phyloP scores from a whole-genome alignment of 768 basidiomycete genomes.

The Tephrocybe sp. region DNA sequence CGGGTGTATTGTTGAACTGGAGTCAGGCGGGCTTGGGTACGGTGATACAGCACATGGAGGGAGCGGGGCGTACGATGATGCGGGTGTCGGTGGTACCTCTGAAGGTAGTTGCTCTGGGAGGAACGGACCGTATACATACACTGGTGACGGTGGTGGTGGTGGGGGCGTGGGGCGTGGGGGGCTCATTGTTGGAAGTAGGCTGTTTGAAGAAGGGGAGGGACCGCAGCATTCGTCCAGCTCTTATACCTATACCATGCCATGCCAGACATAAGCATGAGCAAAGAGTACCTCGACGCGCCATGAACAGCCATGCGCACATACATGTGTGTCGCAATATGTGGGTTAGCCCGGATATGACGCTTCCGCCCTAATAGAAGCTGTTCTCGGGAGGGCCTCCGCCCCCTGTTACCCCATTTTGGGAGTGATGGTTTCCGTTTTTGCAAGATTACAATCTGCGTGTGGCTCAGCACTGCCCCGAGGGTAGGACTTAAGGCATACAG shows the following conservation, averaged over 20 bases:
- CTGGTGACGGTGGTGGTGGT: neutral
- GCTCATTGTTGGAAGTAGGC: neutral
- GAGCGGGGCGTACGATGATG: neutral
- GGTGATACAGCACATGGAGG: conserved; percentile 7
- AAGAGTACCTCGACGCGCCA: neutral
- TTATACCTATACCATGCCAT: neutral
- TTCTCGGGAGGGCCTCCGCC: neutral
- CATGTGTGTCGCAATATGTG: conserved; percentile 8
- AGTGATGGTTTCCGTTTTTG: neutral
- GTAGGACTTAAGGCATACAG: neutral
- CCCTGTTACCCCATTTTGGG: neutral
- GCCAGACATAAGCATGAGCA: neutral
- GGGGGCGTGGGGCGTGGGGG: neutral
- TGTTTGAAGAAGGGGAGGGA: neutral
- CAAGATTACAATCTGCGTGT: neutral
- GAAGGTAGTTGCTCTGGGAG: neutral
- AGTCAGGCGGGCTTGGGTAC: neutral
- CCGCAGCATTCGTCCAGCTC: neutral
- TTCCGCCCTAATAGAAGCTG: neutral
- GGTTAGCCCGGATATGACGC: conserved; percentile 9
- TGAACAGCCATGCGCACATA: conserved; percentile 14
- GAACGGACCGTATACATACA: neutral
- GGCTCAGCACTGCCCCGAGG: conserved; percentile 4
- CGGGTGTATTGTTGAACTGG: neutral
- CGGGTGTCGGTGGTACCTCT: neutral